A percentile compares a stretch with the other conserved stretches of the same genome.
phyloP scores from a whole-genome alignment of 2,329 filamentous ascomycete genomes.

The Penicillium sp. region DNA sequence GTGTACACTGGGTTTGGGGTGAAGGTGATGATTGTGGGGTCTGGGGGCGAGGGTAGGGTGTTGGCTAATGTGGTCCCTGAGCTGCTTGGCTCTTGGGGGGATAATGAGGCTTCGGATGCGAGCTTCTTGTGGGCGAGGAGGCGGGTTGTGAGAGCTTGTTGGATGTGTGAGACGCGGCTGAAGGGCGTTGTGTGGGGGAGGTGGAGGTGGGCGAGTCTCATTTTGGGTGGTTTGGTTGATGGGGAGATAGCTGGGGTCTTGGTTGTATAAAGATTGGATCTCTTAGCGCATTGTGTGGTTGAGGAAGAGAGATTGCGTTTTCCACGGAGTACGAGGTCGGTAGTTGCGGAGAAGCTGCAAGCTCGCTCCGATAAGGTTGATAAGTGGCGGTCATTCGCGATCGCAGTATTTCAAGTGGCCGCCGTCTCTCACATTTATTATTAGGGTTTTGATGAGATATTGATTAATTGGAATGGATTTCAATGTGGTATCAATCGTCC shows the following conservation, averaged over 20 bases:
- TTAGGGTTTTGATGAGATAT: no score
- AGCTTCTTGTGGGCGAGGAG: slow-evolving; percentile 62
- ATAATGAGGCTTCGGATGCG: slow-evolving; percentile 24
- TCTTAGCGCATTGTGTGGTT: neutral
- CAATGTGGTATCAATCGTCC: no score
- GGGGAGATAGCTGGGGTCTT: neutral
- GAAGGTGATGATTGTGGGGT: slow-evolving; percentile 76
- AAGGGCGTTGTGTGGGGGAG: slow-evolving; percentile 57
- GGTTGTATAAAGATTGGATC: neutral
- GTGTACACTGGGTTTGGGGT: slow-evolving; percentile 83
- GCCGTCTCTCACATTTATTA: no score
- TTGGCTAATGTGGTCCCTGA: slow-evolving; percentile 11
- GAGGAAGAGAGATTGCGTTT: slow-evolving; percentile 12
- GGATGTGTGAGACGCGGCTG: slow-evolving; percentile 54
- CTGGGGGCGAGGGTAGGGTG: slow-evolving; percentile 48
- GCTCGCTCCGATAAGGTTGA: slow-evolving; percentile 19
- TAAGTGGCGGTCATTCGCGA: neutral
- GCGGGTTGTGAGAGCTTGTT: slow-evolving; percentile 55
- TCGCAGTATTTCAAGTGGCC: neutral
- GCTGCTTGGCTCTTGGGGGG: slow-evolving; percentile 24
- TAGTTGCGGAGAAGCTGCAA: slow-evolving; percentile 28
- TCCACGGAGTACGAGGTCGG: slow-evolving; percentile 20
- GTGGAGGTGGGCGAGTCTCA: slow-evolving; percentile 62
- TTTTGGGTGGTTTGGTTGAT: slow-evolving; percentile 23
- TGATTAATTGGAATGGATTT: no score